phyloP scores from a whole-genome alignment of 352 stramenopile genomes.

The Pythium diclinum region DNA sequence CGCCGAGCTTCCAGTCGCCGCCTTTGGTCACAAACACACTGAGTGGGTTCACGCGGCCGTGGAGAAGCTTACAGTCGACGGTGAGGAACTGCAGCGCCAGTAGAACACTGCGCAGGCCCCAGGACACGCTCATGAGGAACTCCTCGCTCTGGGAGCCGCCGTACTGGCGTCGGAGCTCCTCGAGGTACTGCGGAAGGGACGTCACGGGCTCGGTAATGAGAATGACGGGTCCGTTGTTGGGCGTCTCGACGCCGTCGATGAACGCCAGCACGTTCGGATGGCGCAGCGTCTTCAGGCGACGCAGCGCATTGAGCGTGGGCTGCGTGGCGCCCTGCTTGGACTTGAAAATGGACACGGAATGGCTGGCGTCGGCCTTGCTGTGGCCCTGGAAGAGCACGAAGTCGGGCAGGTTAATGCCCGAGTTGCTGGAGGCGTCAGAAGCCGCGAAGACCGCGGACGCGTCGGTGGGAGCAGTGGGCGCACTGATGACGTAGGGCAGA shows the following conservation, averaged over 20 bases:
- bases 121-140: slow-evolving; percentile 87
- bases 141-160: slow-evolving; percentile 49
- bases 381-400: slow-evolving; percentile 86
- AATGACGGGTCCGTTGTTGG: slow-evolving; percentile 85
- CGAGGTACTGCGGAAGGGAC: slow-evolving; percentile 88
- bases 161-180: slow-evolving; percentile 62
- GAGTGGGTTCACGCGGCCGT: slow-evolving; percentile 87
- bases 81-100: slow-evolving; percentile 93
- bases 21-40: slow-evolving; percentile 94
- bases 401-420: slow-evolving; percentile 54
- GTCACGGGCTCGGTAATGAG: slow-evolving; percentile 94
- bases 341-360: slow-evolving; percentile 92
- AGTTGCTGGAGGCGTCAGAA: slow-evolving; percentile 31
- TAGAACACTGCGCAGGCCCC: slow-evolving; percentile 92
- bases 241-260: slow-evolving; percentile 73
- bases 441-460: slow-evolving; percentile 31
- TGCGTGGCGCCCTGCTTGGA: slow-evolving; percentile 72
- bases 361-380: slow-evolving; percentile 74
- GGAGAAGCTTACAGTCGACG: slow-evolving; percentile 91
- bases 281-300: slow-evolving; percentile 91
- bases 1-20: slow-evolving; percentile 95
- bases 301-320: slow-evolving; percentile 89
- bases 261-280: slow-evolving; percentile 94
- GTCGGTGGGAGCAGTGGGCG: slow-evolving; percentile 1
- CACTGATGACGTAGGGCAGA: slow-evolving; percentile 62